phyloP scores from a whole-genome alignment of 108 stramenopile species.

The Chaetoceros tenuissimus region DNA sequence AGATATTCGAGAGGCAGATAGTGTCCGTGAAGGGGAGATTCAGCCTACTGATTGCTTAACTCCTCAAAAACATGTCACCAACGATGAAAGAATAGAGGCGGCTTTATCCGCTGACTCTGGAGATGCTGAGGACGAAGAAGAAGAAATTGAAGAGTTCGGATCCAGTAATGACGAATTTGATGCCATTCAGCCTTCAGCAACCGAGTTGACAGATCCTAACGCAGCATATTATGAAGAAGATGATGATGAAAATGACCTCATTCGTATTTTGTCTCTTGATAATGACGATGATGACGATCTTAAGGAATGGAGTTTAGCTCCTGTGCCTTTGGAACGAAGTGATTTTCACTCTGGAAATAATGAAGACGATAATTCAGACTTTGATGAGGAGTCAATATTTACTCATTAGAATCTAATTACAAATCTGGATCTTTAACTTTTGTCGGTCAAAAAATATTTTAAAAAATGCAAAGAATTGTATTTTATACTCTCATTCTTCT shows the following conservation, averaged over 20 bases:
- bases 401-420: no score
- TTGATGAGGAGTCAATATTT: background rate
- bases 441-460: no score
- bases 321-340: background rate
- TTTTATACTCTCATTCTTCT: no score
- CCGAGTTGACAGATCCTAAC: no score
- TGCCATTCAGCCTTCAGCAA: no score
- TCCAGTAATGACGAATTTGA: background rate
- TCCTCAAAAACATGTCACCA: background rate
- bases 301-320: background rate
- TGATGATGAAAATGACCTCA: background rate
- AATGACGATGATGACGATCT: background rate
- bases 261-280: background rate
- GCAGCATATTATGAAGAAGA: background rate
- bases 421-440: no score
- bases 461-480: no score
- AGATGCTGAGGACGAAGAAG: background rate
- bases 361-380: background rate
- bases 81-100: background rate
- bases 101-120: background rate
- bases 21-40: background rate
- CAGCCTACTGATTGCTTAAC: background rate
- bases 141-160: background rate
- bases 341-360: background rate
- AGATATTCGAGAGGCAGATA: background rate